Percentiles rank a stretch among this genome's conserved stretches.
These are phyloP conservation scores for Talinum fruticosum DNA, from an alignment of 148 eudicot genomes.

Conservation along the genomic window DNA sequence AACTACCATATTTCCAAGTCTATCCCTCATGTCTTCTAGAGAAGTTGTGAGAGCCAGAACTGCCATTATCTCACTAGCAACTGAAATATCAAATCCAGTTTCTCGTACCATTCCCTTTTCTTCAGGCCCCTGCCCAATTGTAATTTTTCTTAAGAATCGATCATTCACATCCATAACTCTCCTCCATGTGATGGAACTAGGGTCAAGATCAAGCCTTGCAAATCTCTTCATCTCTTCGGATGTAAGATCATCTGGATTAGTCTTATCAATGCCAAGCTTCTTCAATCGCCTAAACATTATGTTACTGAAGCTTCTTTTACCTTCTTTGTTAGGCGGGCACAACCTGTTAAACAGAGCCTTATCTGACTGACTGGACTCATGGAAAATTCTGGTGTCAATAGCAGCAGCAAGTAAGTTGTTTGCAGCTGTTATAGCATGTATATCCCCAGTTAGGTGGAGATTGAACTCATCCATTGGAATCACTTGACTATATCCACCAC, in stretches of 20 bases:
- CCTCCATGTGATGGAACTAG: constrained; percentile 90
- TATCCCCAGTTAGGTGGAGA: constrained; percentile 95
- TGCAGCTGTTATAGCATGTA: constrained; percentile 98
- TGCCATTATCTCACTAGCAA: constrained; percentile 99
- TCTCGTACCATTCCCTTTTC: constrained; percentile 98
- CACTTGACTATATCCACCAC: constrained; percentile 99
- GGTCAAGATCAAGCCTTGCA: constrained; percentile 96
- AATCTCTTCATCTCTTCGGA: constrained; percentile 72
- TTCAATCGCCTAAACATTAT: constrained; percentile 86
- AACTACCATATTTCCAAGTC: constrained; percentile 94
- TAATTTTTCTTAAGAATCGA: constrained; percentile 87
- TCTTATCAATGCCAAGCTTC: constrained; percentile 84
- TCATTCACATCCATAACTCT: constrained; percentile 99
- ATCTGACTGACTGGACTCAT: constrained; percentile 85
- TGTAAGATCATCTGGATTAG: constrained; percentile 81
- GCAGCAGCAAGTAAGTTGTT: constrained; percentile 99
- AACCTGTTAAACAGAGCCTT: constrained; percentile 87
- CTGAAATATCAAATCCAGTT: constrained; percentile 95
- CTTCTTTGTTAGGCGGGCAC: constrained; percentile 89
- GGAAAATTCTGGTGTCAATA: constrained; percentile 91
- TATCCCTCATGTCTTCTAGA: constrained; percentile 90
- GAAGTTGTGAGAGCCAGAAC: constrained; percentile 95
- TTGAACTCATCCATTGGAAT: constrained; percentile 99
- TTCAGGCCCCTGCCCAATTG: constrained; percentile 93
- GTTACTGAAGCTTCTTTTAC: constrained; percentile 64